Conservation (phyloP, 345 rosid genomes). For the Rhizophora mangle region DNA sequence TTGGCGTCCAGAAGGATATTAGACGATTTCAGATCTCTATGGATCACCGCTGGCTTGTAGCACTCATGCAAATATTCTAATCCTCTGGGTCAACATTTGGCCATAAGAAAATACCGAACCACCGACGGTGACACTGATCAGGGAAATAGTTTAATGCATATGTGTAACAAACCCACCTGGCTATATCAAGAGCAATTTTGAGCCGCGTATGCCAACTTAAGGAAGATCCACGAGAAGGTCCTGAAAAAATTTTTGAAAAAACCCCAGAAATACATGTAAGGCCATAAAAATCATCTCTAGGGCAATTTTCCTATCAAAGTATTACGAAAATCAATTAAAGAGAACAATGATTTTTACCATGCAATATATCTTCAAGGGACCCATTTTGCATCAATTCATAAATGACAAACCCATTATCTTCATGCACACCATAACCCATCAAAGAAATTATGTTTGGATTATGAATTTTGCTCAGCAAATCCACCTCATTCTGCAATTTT, state of each 20-base stretch:
- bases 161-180: conserved; percentile 51
- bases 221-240: conserved; percentile 65
- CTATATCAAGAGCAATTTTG: conserved; percentile 87
- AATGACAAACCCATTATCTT: conserved; percentile 56
- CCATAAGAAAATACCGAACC: conserved; percentile 9
- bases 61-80: conserved; percentile 90
- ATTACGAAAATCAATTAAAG: background rate
- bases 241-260: conserved; percentile 23
- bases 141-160: conserved; percentile 1
- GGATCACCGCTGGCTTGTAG: conserved; percentile 87
- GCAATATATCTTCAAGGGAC: conserved; percentile 82
- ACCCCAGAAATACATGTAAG: background rate
- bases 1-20: conserved; percentile 81
- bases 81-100: conserved; percentile 61
- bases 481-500: conserved; percentile 78
- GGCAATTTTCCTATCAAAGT: background rate
- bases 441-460: conserved; percentile 76
- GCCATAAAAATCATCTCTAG: background rate
- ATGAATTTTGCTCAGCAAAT: conserved; percentile 64
- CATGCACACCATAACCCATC: conserved; percentile 65
- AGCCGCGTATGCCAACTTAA: conserved; percentile 85
- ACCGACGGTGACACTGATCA: background rate
- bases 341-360: conserved; percentile 49
- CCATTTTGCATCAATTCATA: conserved; percentile 91
- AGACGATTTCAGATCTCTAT: conserved; percentile 98